phyloP scores from a whole-genome alignment of 306 rosid species.

The Pterocarpus macrocarpus region DNA sequence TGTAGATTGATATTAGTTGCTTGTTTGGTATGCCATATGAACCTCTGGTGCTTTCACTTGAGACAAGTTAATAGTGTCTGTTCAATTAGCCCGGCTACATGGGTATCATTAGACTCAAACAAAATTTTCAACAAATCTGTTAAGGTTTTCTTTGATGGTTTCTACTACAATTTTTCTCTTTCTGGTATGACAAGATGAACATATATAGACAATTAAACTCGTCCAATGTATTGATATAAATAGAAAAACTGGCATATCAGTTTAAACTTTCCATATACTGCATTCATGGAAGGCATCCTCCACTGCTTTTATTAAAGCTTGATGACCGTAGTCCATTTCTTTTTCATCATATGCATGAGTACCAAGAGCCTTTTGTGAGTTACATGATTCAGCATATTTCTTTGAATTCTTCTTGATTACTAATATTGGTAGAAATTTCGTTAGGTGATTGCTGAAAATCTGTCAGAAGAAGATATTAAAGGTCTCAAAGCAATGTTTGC shows the following conservation, averaged over 20 bases:
- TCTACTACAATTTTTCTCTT: too few species aligned
- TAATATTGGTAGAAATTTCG: conserved; percentile 27
- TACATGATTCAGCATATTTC: conserved; percentile 14
- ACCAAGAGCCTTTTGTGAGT: conserved; percentile 20
- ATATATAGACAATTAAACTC: neutral
- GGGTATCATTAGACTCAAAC: too few species aligned
- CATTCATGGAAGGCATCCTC: conserved; percentile 16
- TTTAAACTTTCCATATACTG: conserved; percentile 7
- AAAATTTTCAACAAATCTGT: too few species aligned
- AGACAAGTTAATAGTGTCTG: conserved; percentile 7
- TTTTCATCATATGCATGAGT: conserved; percentile 6
- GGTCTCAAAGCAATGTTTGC: conserved; percentile 94
- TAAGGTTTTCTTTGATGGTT: too few species aligned
- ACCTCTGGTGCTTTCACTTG: conserved; percentile 31
- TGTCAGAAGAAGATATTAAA: conserved; percentile 94
- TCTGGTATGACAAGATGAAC: neutral
- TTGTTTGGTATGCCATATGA: conserved; percentile 4
- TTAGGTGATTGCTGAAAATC: conserved; percentile 90
- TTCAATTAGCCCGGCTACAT: neutral
- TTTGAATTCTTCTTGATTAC: conserved; percentile 31
- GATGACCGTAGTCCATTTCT: neutral
- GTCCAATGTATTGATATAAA: conserved; percentile 15
- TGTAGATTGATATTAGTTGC: conserved; percentile 37
- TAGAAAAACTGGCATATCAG: conserved; percentile 16
- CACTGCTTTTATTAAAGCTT: conserved; percentile 7